These are phyloP conservation scores for Colletotrichum scovillei DNA, from an alignment of 2,329 filamentous ascomycete species.

Conservation along the genomic window DNA sequence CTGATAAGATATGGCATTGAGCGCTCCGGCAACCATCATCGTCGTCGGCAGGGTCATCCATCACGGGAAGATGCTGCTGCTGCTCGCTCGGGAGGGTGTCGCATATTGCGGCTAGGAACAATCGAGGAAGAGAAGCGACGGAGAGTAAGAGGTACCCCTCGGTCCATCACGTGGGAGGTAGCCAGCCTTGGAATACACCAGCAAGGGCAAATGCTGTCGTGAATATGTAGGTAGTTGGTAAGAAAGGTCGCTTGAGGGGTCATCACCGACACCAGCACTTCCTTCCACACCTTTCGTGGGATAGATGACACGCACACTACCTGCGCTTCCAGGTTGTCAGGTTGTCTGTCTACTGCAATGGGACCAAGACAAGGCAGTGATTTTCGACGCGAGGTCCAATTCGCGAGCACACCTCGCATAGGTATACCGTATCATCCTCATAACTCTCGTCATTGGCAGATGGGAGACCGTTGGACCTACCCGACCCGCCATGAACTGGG, in stretches of 20 bases:
- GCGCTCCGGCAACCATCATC: not conserved
- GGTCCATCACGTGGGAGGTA: not conserved
- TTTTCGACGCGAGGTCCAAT: not conserved
- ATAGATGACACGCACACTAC: conserved; percentile 26
- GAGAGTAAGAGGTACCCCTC: not conserved
- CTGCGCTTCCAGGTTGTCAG: not conserved
- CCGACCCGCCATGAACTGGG: not conserved
- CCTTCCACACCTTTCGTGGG: not conserved
- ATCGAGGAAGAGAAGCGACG: not conserved
- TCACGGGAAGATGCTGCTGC: not conserved
- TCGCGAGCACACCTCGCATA: not conserved
- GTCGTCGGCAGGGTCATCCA: not conserved
- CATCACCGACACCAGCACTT: not conserved
- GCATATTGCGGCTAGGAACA: not conserved
- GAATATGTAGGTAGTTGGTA: not conserved
- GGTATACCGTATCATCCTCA: not conserved
- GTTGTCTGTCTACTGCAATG: not conserved
- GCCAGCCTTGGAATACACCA: not conserved
- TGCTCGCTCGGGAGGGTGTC: not conserved
- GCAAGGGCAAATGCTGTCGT: not conserved
- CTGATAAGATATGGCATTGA: conserved; percentile 9
- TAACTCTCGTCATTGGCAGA: too few relatives aligned
- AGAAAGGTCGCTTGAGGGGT: not conserved
- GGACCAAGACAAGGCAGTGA: not conserved
- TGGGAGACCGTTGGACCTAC: not conserved